A percentile compares a stretch with the other conserved stretches of the same genome.
Evolutionary conservation across 345 rosid genomes (phyloP).

Genomic region (Cardamine chenopodiifolia): DNA sequence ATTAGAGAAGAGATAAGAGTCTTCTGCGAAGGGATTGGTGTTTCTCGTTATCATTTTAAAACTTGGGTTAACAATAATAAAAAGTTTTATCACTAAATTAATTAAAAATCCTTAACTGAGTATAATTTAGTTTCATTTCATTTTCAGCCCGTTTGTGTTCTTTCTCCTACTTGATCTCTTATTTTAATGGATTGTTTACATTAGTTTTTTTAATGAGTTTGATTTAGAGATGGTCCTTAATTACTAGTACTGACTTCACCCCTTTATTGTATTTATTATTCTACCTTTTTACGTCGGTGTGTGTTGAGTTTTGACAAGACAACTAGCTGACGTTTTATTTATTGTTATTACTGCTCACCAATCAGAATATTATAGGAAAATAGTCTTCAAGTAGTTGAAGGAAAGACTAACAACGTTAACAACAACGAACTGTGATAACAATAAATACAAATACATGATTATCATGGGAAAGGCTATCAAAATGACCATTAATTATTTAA

Average conservation of each 20-base stretch:
- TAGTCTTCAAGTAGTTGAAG: not conserved
- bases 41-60: conserved; percentile 45
- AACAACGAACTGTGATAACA: not conserved
- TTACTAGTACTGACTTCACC: conserved; percentile 4
- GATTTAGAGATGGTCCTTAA: not conserved
- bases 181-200: not conserved
- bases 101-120: not conserved
- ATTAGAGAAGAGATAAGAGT: conserved; percentile 41
- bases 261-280: conserved; percentile 5
- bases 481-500: not conserved
- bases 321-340: conserved; percentile 38
- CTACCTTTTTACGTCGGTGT: conserved; percentile 28
- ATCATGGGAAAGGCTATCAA: not conserved
- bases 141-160: not conserved
- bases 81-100: conserved; percentile 37
- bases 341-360: conserved; percentile 12
- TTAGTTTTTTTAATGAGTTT: conserved; percentile 14
- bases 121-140: conserved; percentile 20
- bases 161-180: not conserved
- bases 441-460: not conserved
- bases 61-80: conserved; percentile 52
- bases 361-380: conserved; percentile 23
- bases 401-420: not conserved
- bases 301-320: conserved; percentile 40
- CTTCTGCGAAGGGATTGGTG: conserved; percentile 50